phyloP scores from a whole-genome alignment of 805 yeast species.

The Candida nitratophila region DNA sequence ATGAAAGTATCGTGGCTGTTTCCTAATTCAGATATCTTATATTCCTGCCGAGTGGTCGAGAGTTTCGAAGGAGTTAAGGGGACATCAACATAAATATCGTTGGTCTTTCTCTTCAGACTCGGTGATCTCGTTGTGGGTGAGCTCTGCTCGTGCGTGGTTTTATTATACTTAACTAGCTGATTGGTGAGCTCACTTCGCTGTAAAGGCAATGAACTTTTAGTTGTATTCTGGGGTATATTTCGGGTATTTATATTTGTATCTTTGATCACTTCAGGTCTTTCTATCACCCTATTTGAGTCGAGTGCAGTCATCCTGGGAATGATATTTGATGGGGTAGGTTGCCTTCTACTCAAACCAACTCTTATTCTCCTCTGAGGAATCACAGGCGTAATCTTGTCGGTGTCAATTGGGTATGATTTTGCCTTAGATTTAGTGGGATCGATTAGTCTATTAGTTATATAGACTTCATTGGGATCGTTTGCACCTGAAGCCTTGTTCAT shows the following conservation, averaged over 20 bases:
- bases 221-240: no score
- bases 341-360: background rate
- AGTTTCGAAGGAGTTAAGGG: background rate
- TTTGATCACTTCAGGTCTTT: no score
- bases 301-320: no score
- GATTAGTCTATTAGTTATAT: background rate
- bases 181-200: no score
- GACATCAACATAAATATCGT: no score
- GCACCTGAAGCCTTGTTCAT: background rate
- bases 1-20: no score
- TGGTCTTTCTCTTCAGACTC: no score
- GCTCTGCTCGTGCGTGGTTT: no score
- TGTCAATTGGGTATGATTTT: background rate
- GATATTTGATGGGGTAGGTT: background rate
- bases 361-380: background rate
- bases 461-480: background rate
- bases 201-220: no score
- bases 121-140: background rate
- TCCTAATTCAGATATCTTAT: background rate
- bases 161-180: no score
- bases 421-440: background rate
- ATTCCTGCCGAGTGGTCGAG: background rate
- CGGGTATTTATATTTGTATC: no score
- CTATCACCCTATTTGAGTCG: no score
- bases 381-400: background rate